Base-by-base conservation (phyloP, 495 filamentous ascomycete species). In the Podospora comata region DNA sequence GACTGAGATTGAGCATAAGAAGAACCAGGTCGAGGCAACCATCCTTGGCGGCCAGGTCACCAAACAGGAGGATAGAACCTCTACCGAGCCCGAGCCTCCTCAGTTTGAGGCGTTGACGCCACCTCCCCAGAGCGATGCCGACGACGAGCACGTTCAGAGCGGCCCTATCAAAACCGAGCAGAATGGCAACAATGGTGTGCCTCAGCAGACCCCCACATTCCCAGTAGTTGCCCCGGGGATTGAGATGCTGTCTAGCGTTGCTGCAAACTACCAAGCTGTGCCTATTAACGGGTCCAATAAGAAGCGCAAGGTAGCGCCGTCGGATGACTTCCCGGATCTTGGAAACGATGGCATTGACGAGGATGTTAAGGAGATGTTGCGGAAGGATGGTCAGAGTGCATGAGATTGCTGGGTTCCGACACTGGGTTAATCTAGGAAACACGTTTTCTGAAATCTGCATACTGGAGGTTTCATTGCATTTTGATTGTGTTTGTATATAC, bases 21-120 rank as follows among this genome's bases (percentile, higher is more conserved):
- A 94, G 75, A 86, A 85, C 53, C 91, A 94, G 5, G 92, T 99
- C 9, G 95, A 99, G 78, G 86, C 93, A 68, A 88, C 86, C 32
- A 97, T 98, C 66, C 89, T 97, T 84, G 85, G 89, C 57, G 91
- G 91, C 6, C 85, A 96, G 23, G 88, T 89, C 27, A 79, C 82
- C 11, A 77, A 75, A 3, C 78, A 80, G 66, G 74, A 80, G n/a
- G 77, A 78, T n/a, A 78, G 73, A 11, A 72, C 74, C 27, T 77
- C 78, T 1, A 77, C 81, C 6, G 86, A 90, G 64, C 79, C 85
- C 2, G 80, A 86, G 65, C 88, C 90, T 19, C 94, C 94, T 2
- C 86, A 92, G 73, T 83, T 94, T 61, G 94, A 97, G 79, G 91
- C 89, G 1, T 79, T 97, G 60, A 97, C 93, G 0, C 92, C 92